phyloP scores from a whole-genome alignment of 306 rosid species.

The Adenanthera pavonina region DNA sequence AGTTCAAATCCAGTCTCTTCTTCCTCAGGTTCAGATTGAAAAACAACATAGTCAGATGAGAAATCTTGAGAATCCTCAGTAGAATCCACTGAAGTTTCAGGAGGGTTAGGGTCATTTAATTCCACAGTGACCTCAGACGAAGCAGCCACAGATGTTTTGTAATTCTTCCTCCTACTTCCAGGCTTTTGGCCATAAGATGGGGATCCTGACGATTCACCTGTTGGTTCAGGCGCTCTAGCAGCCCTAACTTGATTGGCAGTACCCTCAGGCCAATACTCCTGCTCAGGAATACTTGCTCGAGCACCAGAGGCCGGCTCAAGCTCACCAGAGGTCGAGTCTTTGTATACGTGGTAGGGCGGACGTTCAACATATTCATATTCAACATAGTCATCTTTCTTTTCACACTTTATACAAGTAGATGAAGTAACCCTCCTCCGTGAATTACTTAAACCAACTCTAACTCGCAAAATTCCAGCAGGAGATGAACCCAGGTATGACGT shows the following conservation, averaged over 20 bases:
- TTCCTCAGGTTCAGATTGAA: conserved; percentile 67
- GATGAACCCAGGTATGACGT: conserved; percentile 63
- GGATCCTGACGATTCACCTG: conserved; percentile 70
- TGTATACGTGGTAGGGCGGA: conserved; percentile 80
- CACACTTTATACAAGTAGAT: conserved; percentile 66
- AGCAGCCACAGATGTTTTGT: conserved; percentile 55
- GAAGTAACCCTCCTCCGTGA: conserved; percentile 49
- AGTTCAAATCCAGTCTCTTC: conserved; percentile 71
- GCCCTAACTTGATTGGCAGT: conserved; percentile 86
- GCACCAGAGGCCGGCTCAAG: conserved; percentile 99
- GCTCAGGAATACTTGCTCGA: conserved; percentile 89
- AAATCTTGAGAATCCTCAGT: conserved; percentile 61
- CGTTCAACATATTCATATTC: conserved; percentile 72
- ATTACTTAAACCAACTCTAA: conserved; percentile 53
- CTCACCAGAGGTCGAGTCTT: conserved; percentile 93
- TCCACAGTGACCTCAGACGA: conserved; percentile 45
- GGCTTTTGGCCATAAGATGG: conserved; percentile 89
- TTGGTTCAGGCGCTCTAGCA: conserved; percentile 84
- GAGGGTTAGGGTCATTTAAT: conserved; percentile 42
- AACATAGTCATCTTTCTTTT: conserved; percentile 65
- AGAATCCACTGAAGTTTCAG: conserved; percentile 60
- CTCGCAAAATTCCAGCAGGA: conserved; percentile 61
- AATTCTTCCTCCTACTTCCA: conserved; percentile 93
- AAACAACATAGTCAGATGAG: conserved; percentile 77
- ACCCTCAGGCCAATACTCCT: conserved; percentile 96